Evolutionary conservation across 768 basidiomycete species (phyloP), one percentile per base, ranked within the genome.

Genomic region (Leucogyrophana mollusca): DNA sequence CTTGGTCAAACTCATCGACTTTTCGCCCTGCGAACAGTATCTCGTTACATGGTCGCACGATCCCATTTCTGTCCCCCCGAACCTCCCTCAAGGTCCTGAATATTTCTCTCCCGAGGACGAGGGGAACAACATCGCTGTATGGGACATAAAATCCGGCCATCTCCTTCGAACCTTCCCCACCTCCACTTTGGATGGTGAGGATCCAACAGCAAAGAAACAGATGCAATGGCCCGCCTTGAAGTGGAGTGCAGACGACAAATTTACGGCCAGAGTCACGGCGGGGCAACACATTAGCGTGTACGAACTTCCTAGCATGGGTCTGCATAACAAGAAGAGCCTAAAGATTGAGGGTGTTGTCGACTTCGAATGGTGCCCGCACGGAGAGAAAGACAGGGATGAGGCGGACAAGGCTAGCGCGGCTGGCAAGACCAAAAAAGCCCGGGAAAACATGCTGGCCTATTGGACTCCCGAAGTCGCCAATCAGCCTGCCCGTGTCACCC

Each of bases 381-480:
- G 90, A 42, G 94, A 96, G 56, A 87, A 82, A 65, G 95, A 97
- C 56, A 79, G 76, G 50, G 92, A 91, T 44, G 85, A 87, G 35
- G 69, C 68, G 23, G 82, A 82, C 47, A 68, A 64, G 46, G 61
- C 47, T 36, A 61, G 60, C 45, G 66, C 65, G 46, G 58, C 67
- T 6, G 73, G 67, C 35, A 82, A 80, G 62, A 56, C 70, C 3
- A 89, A 85, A 65, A 90, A 88, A 63, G 65, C 67, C 14, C 76
- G 81, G 59, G 94, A 97, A 70, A 96, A 94, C 66, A 90, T 94
- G 84, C 71, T 99, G 36, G 94, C 83, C 8, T 98, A 93, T 66
- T 99, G 96, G 96, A 94, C 90, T 0, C 96, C 96, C 14, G 96
- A 99, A 71, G 90, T 94, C 9, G 78, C 74, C 37, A 98, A 98